These are phyloP conservation scores for Paramyrothecium roridum DNA, from an alignment of 2,329 filamentous ascomycete genomes.

Conservation along the genomic window DNA sequence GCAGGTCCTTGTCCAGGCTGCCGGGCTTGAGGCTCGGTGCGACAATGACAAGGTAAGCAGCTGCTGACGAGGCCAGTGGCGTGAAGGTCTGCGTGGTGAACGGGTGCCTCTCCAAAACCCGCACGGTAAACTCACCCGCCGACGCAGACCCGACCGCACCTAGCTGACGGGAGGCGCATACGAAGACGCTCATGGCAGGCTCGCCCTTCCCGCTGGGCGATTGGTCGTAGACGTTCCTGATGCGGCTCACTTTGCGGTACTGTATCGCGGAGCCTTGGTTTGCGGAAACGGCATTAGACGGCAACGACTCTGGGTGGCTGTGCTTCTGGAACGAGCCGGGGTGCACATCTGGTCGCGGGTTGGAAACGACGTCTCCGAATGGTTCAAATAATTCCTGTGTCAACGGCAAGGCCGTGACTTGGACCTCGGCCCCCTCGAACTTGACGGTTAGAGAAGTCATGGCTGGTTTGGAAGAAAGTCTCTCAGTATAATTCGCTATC, in stretches of 20 bases:
- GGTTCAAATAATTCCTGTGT: constrained; percentile 66
- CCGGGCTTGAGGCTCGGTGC: constrained; percentile 66
- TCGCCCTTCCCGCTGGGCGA: constrained; percentile 52
- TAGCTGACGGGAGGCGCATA: constrained; percentile 53
- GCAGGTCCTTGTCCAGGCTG: constrained; percentile 17
- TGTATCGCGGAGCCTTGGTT: constrained; percentile 92
- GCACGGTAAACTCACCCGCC: constrained; percentile 51
- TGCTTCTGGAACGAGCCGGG: constrained; percentile 43
- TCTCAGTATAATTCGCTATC: background rate
- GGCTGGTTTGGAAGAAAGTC: background rate
- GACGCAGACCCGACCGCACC: constrained; percentile 7
- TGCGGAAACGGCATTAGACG: constrained; percentile 52
- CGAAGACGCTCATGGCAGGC: constrained; percentile 83
- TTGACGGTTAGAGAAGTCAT: constrained; percentile 22
- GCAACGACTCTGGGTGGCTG: constrained; percentile 21
- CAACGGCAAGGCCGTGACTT: constrained; percentile 61
- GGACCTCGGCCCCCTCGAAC: constrained; percentile 17
- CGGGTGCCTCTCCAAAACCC: constrained; percentile 84
- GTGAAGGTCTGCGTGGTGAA: constrained; percentile 93
- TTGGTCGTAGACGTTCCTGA: constrained; percentile 67
- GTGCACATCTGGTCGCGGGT: constrained; percentile 59
- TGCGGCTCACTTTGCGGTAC: constrained; percentile 74
- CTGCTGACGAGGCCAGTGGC: constrained; percentile 57
- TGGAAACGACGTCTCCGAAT: constrained; percentile 81
- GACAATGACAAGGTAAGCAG: constrained; percentile 79